phyloP scores from a whole-genome alignment of 2,329 filamentous ascomycete genomes.

The Aphanoascus verrucosus region DNA sequence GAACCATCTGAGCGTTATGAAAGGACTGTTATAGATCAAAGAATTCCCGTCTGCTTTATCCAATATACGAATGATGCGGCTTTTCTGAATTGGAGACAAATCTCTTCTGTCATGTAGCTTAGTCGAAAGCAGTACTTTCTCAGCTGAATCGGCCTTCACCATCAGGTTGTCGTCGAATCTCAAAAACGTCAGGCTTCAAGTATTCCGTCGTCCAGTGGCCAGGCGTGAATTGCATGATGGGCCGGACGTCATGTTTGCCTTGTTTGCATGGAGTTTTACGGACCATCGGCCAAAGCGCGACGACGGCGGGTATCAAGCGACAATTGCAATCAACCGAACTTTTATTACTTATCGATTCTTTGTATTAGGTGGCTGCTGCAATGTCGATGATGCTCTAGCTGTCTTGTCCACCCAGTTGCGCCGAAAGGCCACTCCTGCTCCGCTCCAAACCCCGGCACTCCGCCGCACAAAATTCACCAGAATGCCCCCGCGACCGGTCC shows the following conservation, averaged over 20 bases:
- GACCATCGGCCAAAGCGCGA: background rate
- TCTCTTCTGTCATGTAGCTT: no score
- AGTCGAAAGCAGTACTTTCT: no score
- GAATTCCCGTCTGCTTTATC: no score
- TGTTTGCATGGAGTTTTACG: constrained; percentile 7
- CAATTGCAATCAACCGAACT: background rate
- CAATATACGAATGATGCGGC: no score
- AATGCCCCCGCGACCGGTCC: constrained; percentile 17
- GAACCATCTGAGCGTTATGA: background rate
- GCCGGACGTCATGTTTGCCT: background rate
- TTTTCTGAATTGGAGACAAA: no score
- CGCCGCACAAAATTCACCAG: background rate
- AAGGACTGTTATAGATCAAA: no score
- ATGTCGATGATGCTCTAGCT: background rate
- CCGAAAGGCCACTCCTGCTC: background rate
- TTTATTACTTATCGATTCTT: background rate
- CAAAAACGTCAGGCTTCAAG: no score
- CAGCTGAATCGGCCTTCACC: no score
- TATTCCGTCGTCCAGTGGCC: no score
- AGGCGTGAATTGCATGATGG: background rate
- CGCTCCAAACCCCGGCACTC: background rate
- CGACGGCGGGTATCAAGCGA: background rate
- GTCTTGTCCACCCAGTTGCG: background rate
- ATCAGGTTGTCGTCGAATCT: no score
- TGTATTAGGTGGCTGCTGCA: background rate